Evolutionary conservation across 495 filamentous ascomycete species (phyloP), one percentile per base, ranked within the genome.

Genomic region (Penicillium alfredii): DNA sequence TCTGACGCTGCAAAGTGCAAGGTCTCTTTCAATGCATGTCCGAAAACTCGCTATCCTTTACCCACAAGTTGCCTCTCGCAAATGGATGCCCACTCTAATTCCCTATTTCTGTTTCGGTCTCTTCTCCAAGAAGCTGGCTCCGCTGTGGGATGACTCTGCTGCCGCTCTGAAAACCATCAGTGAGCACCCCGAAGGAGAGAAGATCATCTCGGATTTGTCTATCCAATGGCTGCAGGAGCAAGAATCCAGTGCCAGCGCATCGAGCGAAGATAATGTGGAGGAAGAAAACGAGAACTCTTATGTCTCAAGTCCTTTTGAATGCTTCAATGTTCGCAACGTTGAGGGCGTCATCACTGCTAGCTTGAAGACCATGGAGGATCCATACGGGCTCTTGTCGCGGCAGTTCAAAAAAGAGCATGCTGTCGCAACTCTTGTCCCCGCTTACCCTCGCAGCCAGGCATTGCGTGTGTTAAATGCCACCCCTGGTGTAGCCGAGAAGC

Each of bases 71-170:
- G 46, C 64, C 44, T 50, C 65, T 13, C 70, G 72, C 31, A 71
- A 69, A 8, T 88, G 82, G 80, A 67, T 94, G 49, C 63, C 74
- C 19, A 71, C 68, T 45, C 70, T 89, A 4, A 71, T 96, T 18
- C 84, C 88, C 1, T 68, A 78, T 9, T 96, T 88, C 47, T 81
- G 84, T 49, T 96, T 96, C 54, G 90, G 89, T 26, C 74, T 96
- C 46, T 75, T 94, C 35, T 92, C 88, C 3, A 79, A 90, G 32
- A 84, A 81, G 43, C 66, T 94, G 37, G 69, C 87, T 4, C 85
- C 83, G 10, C 58, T 90, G 13, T 94, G 88, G 84, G 86, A 94
- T 44, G 86, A 94, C 44, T 78, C 84, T 10, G 74, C 80, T 20
- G 72, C 76, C 15, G 78, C 81, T 10, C 58, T 98, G 52, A 82